Conservation (phyloP, 106 monocot genomes). For the Dendrobium huoshanense region DNA sequence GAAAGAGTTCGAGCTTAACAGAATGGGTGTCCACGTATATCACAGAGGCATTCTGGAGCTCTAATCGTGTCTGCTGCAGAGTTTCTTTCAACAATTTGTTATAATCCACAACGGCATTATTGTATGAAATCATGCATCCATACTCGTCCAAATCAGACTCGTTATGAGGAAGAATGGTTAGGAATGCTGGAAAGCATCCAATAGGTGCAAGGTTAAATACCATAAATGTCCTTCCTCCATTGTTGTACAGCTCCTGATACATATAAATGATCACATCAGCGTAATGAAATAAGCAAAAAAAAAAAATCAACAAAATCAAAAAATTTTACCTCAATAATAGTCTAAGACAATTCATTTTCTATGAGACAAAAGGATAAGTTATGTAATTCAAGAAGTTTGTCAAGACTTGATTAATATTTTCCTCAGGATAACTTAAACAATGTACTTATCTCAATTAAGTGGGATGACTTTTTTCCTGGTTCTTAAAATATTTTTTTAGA, state of each 20-base stretch:
- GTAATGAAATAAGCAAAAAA: too few species aligned
- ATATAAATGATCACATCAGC: neutral
- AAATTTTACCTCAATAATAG: too few species aligned
- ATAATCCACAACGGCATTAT: conserved; percentile 50
- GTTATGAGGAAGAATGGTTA: conserved; percentile 33
- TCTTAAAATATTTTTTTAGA: too few species aligned
- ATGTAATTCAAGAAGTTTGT: too few species aligned
- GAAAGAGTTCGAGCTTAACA: conserved; percentile 59
- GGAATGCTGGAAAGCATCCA: conserved; percentile 75
- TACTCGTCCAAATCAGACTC: conserved; percentile 35
- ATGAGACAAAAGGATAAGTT: too few species aligned
- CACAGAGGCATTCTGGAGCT: conserved; percentile 28
- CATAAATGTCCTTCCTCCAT: conserved; percentile 64
- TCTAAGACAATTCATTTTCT: too few species aligned
- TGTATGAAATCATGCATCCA: conserved; percentile 69
- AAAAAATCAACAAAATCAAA: too few species aligned
- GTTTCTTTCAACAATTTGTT: conserved; percentile 39
- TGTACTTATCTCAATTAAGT: too few species aligned
- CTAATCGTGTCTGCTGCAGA: conserved; percentile 14
- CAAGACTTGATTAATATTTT: too few species aligned
- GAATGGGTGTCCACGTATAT: conserved; percentile 60
- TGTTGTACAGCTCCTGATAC: conserved; percentile 53
- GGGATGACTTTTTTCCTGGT: too few species aligned
- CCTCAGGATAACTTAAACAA: too few species aligned
- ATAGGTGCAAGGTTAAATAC: conserved; percentile 77